Conservation (phyloP, 2,329 filamentous ascomycete genomes). For the Daldinia sp. region DNA sequence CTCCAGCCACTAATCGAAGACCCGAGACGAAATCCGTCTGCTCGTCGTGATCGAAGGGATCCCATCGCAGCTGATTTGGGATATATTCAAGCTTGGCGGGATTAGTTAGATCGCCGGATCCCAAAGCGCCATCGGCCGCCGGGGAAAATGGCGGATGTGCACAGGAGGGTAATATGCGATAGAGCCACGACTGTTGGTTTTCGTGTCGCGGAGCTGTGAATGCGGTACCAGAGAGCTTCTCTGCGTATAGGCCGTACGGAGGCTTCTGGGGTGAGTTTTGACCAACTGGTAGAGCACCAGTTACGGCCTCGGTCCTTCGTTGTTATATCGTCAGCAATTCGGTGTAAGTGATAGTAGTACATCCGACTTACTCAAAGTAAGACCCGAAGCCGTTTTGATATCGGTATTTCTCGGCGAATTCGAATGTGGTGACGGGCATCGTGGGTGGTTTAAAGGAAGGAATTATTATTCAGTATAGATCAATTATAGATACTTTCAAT, state of each 20-base stretch:
- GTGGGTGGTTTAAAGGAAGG: neutral
- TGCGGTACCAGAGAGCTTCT: conserved; percentile 69
- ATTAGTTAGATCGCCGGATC: conserved; percentile 56
- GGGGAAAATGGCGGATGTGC: conserved; percentile 54
- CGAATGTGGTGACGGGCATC: conserved; percentile 50
- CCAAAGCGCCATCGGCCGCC: conserved; percentile 51
- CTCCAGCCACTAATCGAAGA: conserved; percentile 72
- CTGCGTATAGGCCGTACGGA: conserved; percentile 73
- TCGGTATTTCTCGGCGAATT: conserved; percentile 58
- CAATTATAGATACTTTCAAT: neutral
- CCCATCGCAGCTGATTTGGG: conserved; percentile 86
- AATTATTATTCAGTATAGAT: conserved; percentile 9
- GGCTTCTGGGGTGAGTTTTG: conserved; percentile 77
- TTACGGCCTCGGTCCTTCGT: conserved; percentile 64
- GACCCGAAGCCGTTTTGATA: conserved; percentile 75
- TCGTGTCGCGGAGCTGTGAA: conserved; percentile 67
- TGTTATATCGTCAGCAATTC: neutral
- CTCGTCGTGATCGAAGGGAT: conserved; percentile 77
- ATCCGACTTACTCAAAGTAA: conserved; percentile 68
- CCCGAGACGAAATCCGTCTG: conserved; percentile 56
- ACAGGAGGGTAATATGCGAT: conserved; percentile 64
- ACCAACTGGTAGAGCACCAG: conserved; percentile 70
- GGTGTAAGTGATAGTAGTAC: neutral
- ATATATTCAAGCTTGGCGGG: conserved; percentile 72
- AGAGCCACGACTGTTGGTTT: conserved; percentile 68